These are phyloP conservation scores for Ceratobasidium sp. DNA, from an alignment of 1,284 basidiomycete genomes.

Conservation along the genomic window DNA sequence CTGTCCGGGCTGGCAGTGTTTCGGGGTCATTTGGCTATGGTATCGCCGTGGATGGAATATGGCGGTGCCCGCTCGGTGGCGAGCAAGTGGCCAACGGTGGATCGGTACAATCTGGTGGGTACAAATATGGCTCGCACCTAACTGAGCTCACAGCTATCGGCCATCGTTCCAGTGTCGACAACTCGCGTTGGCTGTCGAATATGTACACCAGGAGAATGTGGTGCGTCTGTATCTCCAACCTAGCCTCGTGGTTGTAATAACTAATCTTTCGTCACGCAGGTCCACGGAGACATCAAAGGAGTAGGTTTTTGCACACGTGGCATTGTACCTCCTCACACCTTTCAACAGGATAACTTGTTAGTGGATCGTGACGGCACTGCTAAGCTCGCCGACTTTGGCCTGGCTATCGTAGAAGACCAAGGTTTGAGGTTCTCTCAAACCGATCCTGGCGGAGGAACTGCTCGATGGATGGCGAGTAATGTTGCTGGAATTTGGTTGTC, in stretches of 20 bases:
- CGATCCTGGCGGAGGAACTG: neutral
- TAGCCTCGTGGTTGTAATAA: too few relatives aligned
- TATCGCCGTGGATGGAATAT: conserved; percentile 19
- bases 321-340: neutral
- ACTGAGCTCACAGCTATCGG: too few relatives aligned
- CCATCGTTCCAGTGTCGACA: neutral
- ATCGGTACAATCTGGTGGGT: neutral
- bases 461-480: neutral
- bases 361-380: neutral
- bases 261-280: neutral
- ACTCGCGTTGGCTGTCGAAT: neutral
- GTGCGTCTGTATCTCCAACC: neutral
- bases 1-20: conserved; percentile 7
- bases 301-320: neutral
- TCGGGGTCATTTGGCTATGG: neutral
- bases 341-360: neutral
- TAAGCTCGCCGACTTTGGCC: neutral
- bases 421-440: neutral
- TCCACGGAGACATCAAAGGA: conserved; percentile 1
- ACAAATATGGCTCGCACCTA: too few relatives aligned
- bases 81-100: neutral
- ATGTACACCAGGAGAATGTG: neutral
- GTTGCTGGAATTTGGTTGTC: neutral
- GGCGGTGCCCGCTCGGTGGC: neutral
- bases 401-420: neutral